Evolutionary conservation across 116 monocot species (phyloP), one percentile per base, ranked within the genome.

Genomic region (Cymodocea nodosa): DNA sequence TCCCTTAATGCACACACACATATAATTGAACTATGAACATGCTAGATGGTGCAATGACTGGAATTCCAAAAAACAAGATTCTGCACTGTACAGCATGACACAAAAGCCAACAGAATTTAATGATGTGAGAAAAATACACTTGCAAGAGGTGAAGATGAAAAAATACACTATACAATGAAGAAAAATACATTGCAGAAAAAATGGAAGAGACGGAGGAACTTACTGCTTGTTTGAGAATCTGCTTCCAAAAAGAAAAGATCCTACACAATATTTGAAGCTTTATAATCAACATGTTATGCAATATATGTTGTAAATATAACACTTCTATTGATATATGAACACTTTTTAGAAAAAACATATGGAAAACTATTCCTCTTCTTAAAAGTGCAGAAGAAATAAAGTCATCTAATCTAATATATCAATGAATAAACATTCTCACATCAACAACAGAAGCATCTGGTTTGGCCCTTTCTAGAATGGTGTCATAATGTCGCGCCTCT

Each of bases 191-290:
- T 44, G 44, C 44, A 44, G 44, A 44, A 44, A 44, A 44, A 44
- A 44, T 44, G 9, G 44, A 44, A 44, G 44, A 44, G 8, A 65
- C 6, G 20, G 37, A 24, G 36, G 50, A 55, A 56, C 60, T 74
- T 74, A 92, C 92, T 72, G 49, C 68, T 62, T 70, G 85, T 69
- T 66, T 69, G 37, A 34, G 67, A 73, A 50, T 84, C 82, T 59
- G 67, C 78, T 73, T 82, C 86, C 70, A 94, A 71, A 82, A 89
- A 84, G 23, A 59, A 60, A 19, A 86, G 68, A 35, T 84, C 84
- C 89, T 89, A 40, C 69, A 76, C 2, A 37, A 37, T 18, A 11
- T 19, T 62, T 37, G 39, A 60, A 39, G 37, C 39, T 37, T 37
- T 14, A 60, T 16, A 19, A 18, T 56, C 15, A 56, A 44, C 44